Conservation (phyloP, 768 basidiomycete species). For the Pisolithus orientalis region DNA sequence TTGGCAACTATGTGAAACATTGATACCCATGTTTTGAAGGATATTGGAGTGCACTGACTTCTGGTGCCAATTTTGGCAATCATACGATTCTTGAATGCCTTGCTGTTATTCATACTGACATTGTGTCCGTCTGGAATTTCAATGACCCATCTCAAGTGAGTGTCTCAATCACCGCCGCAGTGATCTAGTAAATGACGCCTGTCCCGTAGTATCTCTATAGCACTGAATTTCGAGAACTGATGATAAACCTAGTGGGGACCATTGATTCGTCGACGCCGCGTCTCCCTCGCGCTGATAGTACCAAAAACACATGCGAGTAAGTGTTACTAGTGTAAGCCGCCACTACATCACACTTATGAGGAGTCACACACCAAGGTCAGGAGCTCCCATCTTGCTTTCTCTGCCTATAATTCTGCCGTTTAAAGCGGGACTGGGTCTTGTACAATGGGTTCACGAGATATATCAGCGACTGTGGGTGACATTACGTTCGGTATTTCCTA, state of each 20-base stretch:
- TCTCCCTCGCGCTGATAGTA: too few species aligned
- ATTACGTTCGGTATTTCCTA: neutral
- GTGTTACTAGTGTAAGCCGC: too few species aligned
- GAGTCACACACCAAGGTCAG: too few species aligned
- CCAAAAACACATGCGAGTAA: too few species aligned
- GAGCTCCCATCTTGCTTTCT: neutral
- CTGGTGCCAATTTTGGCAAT: neutral
- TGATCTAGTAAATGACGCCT: neutral
- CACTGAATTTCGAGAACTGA: too few species aligned
- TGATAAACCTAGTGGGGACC: too few species aligned
- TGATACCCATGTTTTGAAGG: slow-evolving; percentile 1
- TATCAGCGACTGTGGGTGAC: slow-evolving; percentile 3
- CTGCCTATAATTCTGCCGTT: neutral
- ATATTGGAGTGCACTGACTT: slow-evolving; percentile 12
- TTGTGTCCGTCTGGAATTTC: slow-evolving; percentile 16
- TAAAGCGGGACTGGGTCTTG: neutral
- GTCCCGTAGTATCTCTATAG: too few species aligned
- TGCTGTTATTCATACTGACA: slow-evolving; percentile 12
- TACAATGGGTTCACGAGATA: neutral
- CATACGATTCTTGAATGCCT: slow-evolving; percentile 7
- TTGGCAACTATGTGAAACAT: too few species aligned
- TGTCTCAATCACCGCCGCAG: too few species aligned
- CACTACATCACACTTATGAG: too few species aligned
- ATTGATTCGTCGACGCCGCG: too few species aligned
- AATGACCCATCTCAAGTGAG: slow-evolving; percentile 5